phyloP scores from a whole-genome alignment of 176 grass and related monocot species.

The Thalia dealbata region DNA sequence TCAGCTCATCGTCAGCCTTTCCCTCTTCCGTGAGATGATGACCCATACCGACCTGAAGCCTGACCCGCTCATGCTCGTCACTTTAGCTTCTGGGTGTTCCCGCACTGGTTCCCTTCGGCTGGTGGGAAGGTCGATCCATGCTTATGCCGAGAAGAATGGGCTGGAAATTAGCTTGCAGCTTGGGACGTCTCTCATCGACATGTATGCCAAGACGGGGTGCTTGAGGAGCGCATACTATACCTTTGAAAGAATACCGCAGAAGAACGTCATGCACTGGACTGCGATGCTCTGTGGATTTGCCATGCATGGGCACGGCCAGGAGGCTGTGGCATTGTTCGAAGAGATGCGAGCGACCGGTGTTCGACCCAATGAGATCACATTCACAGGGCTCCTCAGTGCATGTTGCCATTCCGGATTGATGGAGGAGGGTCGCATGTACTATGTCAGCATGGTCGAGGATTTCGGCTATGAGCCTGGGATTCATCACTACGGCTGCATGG shows the following conservation, averaged over 20 bases:
- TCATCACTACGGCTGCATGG: constrained; percentile 61
- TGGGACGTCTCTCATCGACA: constrained; percentile 35
- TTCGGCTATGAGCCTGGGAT: constrained; percentile 38
- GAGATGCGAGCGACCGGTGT: constrained; percentile 27
- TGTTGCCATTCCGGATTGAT: constrained; percentile 41
- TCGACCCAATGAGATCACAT: constrained; percentile 41
- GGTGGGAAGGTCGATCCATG: constrained; percentile 38
- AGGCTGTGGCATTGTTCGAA: constrained; percentile 42
- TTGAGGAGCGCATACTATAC: constrained; percentile 24
- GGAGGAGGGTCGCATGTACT: constrained; percentile 34
- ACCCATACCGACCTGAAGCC: neutral
- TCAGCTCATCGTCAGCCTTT: constrained; percentile 14
- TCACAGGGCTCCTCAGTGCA: constrained; percentile 38
- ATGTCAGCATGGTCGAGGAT: constrained; percentile 37
- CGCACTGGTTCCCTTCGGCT: constrained; percentile 18
- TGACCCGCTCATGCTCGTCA: constrained; percentile 30
- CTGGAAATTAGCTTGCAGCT: constrained; percentile 20
- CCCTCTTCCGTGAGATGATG: constrained; percentile 39
- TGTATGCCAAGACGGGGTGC: constrained; percentile 30
- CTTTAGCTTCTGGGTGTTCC: constrained; percentile 22
- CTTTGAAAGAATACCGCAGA: constrained; percentile 23
- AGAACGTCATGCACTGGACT: constrained; percentile 42
- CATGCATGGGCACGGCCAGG: constrained; percentile 10
- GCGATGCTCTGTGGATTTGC: constrained; percentile 41
- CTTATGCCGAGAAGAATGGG: constrained; percentile 17